Conservation (phyloP, 139 green algal species). For the Coelastrella sp. region DNA sequence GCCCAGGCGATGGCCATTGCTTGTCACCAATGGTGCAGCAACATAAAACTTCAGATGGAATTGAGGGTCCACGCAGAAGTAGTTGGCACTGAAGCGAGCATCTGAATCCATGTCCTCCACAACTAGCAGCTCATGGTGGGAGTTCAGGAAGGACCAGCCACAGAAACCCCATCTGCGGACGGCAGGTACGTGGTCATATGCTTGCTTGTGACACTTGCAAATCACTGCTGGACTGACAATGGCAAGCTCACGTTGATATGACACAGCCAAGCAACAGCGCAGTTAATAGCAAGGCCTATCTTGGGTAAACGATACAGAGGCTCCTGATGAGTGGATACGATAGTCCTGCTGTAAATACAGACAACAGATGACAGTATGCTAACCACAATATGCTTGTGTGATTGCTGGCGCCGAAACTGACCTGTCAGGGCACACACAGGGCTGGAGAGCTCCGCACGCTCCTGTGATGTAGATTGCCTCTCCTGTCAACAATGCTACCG, state of each 20-base stretch:
- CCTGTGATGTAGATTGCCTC: constrained; percentile 47
- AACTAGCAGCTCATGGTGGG: constrained; percentile 48
- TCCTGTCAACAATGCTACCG: constrained; percentile 48
- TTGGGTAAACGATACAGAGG: no score
- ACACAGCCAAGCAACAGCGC: no score
- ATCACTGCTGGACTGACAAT: no score
- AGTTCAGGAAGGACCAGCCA: constrained; percentile 57
- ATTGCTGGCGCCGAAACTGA: not conserved
- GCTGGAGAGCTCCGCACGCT: constrained; percentile 25
- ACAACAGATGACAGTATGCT: no score
- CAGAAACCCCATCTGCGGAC: constrained; percentile 53
- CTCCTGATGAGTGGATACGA: no score
- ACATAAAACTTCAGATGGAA: constrained; percentile 56
- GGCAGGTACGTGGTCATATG: not conserved
- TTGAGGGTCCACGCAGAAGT: constrained; percentile 44
- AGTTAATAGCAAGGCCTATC: not conserved
- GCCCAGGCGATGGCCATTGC: constrained; percentile 51
- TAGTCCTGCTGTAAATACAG: no score
- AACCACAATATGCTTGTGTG: no score
- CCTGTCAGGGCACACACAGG: constrained; percentile 50
- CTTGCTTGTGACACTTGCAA: no score
- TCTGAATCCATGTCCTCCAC: constrained; percentile 52
- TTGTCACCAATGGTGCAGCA: constrained; percentile 39
- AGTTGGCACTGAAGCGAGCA: constrained; percentile 50
- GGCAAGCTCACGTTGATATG: no score